Conservation (phyloP, 768 basidiomycete genomes). For the Mycena epipterygia region DNA sequence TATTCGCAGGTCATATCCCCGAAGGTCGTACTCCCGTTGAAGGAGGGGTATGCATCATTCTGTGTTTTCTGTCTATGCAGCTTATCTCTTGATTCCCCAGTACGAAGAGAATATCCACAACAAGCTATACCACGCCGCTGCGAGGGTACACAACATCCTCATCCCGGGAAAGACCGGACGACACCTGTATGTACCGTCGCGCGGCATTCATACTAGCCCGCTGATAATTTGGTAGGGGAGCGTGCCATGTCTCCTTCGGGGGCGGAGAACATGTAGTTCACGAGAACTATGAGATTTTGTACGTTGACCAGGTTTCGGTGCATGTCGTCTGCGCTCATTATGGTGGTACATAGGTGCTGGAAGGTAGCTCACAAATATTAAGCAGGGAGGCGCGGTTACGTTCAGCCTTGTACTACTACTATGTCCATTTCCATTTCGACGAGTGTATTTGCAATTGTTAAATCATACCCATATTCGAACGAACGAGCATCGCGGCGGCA, state of each 20-base stretch:
- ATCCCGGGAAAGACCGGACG: slow-evolving; percentile 31
- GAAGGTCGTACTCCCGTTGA: slow-evolving; percentile 31
- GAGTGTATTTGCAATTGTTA: no score
- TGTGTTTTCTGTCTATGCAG: background rate
- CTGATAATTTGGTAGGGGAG: slow-evolving; percentile 46
- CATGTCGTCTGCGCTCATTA: background rate
- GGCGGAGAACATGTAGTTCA: slow-evolving; percentile 57
- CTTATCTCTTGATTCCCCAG: background rate
- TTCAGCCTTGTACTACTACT: background rate
- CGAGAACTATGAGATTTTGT: slow-evolving; percentile 65
- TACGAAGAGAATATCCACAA: slow-evolving; percentile 33
- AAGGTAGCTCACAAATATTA: slow-evolving; percentile 23
- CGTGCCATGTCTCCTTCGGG: slow-evolving; percentile 60
- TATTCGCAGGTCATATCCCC: slow-evolving; percentile 77
- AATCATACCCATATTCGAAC: no score
- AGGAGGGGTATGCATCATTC: slow-evolving; percentile 23
- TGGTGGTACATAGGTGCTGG: slow-evolving; percentile 22
- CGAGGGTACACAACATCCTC: slow-evolving; percentile 6
- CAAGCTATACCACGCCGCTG: slow-evolving; percentile 29
- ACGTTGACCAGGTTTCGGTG: slow-evolving; percentile 45
- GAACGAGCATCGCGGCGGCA: no score
- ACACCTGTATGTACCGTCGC: slow-evolving; percentile 18
- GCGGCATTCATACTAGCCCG: background rate
- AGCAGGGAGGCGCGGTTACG: background rate
- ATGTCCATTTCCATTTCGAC: background rate